Evolutionary conservation across 2,329 filamentous ascomycete genomes (phyloP), one percentile per base, ranked within the genome.

Genomic region (Trichoderma hamatum): DNA sequence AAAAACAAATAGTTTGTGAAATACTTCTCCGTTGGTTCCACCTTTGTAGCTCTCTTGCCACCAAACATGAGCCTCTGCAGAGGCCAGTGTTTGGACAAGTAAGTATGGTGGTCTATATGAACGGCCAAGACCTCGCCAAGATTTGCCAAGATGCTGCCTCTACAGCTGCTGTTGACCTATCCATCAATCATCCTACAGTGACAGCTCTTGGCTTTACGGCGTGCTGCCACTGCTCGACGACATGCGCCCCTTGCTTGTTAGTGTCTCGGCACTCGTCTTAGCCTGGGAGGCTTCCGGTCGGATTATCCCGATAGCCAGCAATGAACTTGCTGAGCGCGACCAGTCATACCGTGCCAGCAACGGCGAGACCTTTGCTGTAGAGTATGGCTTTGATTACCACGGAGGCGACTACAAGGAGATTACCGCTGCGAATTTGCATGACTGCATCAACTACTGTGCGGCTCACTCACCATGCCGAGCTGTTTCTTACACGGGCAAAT

Each of bases 391-490:
- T 32, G 61, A 64, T 7, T 34, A 55, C 1, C 61, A 64, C 16
- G 61, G 61, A 5, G 61, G 61, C 19, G 61, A 64, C 26, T 64
- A 54, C 30, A 64, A 64, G 24, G 39, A 19, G 32, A 21, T 64
- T 21, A 55, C 61, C 49, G 19, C 61, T 28, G 46, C 24, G 21
- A 64, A 24, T 32, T 24, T 64, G 14, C 49, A 55, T 21, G 49
- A 64, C n/a, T 64, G 61, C 21, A 64, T 64, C 21, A 64, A 64
- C n/a, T 19, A 28, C 32, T 64, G 61, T 34, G 49, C 61, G 26
- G 46, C 61, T 3, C 61, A 64, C 6, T 46, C 61, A 19, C 16
- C 46, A 6, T 64, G 61, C 11, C 61, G 61, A 3, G 61, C 61
- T 24, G 32, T 32, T 28, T 64, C 61, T 21, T 64, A 64, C 30